Evolutionary conservation across 1,139 yeast genomes (phyloP), one percentile per base, ranked within the genome.

Genomic region (Kazachstania sp.): DNA sequence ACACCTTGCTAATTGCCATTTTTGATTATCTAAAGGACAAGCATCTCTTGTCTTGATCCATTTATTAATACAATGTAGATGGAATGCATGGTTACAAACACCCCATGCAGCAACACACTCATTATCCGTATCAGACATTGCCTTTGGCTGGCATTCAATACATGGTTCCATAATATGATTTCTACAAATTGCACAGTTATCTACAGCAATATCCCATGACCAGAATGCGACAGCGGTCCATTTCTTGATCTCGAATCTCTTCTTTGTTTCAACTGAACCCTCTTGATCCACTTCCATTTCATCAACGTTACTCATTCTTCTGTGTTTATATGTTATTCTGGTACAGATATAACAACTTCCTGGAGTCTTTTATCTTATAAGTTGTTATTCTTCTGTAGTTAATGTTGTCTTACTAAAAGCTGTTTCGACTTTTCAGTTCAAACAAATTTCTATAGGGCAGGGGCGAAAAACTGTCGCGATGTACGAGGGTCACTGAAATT

Each of bases 181-280:
- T 62, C 98, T 79, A 74, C 99, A 94, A 65, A 94, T 94, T 41
- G 99, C 97, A 72, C 99, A 94, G 49, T 87, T 88, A 58, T 94
- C 98, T 50, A 92, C 95, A 45, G 83, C 94, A 51, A 88, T 86
- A 68, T 87, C 97, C 98, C 98, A 94, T 1, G 97, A 88, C 99
- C 99, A 94, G 63, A 92, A 88, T 16, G 98, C 97, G 46, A 94
- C 98, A 0, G 98, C 97, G 15, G 96, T 88, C 98, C 98, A 92
- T 72, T 82, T 83, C 59, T 81, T 79, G 44, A 83, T 81, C 59
- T 83, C 87, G 56, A 83, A 82, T 56, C 82, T 71, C 63, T 77
- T 78, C 49, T 51, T 54, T 19, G 47, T 39, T 18, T 35, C 46
- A 12, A 42, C 47, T 29, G 20, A 8, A 3, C 34, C 54, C 20